Percentiles rank a stretch among this genome's conserved stretches.
These are phyloP conservation scores for Piloderma croceum DNA, from an alignment of 768 basidiomycete species.

Conservation along the genomic window DNA sequence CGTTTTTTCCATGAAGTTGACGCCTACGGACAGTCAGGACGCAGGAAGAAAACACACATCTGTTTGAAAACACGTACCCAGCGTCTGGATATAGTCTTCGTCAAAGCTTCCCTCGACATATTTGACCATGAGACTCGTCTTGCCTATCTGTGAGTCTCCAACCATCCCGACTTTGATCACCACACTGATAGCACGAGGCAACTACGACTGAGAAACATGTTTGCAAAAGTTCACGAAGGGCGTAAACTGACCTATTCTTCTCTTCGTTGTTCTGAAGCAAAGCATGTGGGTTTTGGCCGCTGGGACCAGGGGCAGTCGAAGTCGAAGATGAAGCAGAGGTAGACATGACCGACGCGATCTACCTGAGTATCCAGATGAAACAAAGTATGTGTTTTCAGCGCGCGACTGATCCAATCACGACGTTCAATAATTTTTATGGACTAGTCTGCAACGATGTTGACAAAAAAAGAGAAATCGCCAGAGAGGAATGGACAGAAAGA, in stretches of 20 bases:
- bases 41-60: constrained; percentile 4
- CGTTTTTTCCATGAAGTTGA: constrained; percentile 99
- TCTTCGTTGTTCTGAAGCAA: constrained; percentile 60
- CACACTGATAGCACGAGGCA: constrained; percentile 45
- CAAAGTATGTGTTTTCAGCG: constrained; percentile 13
- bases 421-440: no score
- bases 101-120: constrained; percentile 99
- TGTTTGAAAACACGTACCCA: constrained; percentile 52
- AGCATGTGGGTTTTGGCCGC: constrained; percentile 46
- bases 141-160: constrained; percentile 98
- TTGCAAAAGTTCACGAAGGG: background rate
- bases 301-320: constrained; percentile 44
- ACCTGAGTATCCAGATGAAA: constrained; percentile 14
- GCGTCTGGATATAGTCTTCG: constrained; percentile 99
- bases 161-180: constrained; percentile 99
- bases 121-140: constrained; percentile 99
- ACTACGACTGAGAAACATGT: constrained; percentile 2
- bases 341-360: constrained; percentile 33
- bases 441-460: no score
- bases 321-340: constrained; percentile 44
- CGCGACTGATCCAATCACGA: no score
- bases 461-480: no score
- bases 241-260: constrained; percentile 56
- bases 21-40: constrained; percentile 43
- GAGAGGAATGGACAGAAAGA: no score